These are phyloP conservation scores for Penicillium robsamsonii DNA, from an alignment of 495 filamentous ascomycete species.

Conservation along the genomic window DNA sequence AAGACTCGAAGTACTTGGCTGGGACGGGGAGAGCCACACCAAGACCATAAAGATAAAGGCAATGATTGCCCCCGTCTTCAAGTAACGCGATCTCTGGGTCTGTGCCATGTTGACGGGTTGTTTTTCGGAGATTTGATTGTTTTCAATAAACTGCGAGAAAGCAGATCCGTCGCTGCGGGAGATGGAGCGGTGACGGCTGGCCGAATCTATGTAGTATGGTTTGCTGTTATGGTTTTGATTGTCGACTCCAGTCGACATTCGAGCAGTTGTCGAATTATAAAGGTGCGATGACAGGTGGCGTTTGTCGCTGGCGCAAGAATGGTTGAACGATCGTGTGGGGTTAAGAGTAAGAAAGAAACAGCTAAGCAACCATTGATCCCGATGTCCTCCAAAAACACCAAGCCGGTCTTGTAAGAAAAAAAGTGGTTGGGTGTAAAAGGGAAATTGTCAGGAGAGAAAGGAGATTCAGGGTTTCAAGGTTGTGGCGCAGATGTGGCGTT, in stretches of 20 bases:
- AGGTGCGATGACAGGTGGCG: slow-evolving; percentile 16
- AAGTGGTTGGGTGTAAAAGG: slow-evolving; percentile 14
- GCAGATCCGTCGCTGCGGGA: slow-evolving; percentile 29
- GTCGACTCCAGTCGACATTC: slow-evolving; percentile 51
- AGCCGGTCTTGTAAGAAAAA: slow-evolving; percentile 27
- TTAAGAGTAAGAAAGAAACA: slow-evolving; percentile 11
- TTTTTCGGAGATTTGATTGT: slow-evolving; percentile 18
- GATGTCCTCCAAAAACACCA: slow-evolving; percentile 19
- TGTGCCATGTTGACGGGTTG: slow-evolving; percentile 57
- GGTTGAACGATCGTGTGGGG: slow-evolving; percentile 27
- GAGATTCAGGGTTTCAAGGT: slow-evolving; percentile 26
- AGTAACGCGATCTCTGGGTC: slow-evolving; percentile 69
- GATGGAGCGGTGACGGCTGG: slow-evolving; percentile 35
- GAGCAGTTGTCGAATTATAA: slow-evolving; percentile 33
- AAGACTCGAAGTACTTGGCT: slow-evolving; percentile 34
- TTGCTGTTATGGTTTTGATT: slow-evolving; percentile 27
- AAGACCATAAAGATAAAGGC: slow-evolving; percentile 71
- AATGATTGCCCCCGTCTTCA: slow-evolving; percentile 80
- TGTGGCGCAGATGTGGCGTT: slow-evolving; percentile 33
- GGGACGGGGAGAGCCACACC: slow-evolving; percentile 67
- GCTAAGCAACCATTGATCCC: slow-evolving; percentile 33
- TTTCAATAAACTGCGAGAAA: slow-evolving; percentile 11
- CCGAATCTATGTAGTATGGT: slow-evolving; percentile 16
- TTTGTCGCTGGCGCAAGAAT: slow-evolving; percentile 18
- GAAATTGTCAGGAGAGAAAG: slow-evolving; percentile 25